A percentile compares a stretch with the other conserved stretches of the same genome.
These are phyloP conservation scores for Aspergillus hiratsukae DNA, from an alignment of 2,329 filamentous ascomycete species.

Conservation along the genomic window DNA sequence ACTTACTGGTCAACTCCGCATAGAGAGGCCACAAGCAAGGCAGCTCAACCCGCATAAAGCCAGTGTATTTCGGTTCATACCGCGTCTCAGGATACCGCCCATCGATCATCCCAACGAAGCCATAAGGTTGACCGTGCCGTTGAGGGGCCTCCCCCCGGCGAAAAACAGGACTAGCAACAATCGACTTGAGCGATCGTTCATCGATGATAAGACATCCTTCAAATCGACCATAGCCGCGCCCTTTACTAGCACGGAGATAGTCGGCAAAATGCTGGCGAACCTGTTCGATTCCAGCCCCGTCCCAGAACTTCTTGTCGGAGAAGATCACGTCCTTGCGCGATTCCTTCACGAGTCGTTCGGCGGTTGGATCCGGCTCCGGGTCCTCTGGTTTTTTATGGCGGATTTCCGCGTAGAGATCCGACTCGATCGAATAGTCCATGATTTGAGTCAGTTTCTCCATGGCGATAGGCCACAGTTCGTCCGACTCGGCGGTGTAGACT, in stretches of 20 bases:
- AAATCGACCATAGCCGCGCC: background rate
- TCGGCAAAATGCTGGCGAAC: background rate
- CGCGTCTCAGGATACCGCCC: slow-evolving; percentile 2
- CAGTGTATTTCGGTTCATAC: background rate
- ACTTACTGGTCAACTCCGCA: background rate
- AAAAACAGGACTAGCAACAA: background rate
- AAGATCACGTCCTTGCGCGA: background rate
- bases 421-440: background rate
- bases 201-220: background rate
- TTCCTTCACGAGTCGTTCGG: background rate
- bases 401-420: background rate
- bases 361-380: background rate
- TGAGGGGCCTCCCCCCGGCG: background rate
- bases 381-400: background rate
- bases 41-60: slow-evolving; percentile 2
- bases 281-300: background rate
- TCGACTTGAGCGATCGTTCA: background rate
- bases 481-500: background rate
- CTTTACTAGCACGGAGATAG: background rate
- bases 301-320: background rate
- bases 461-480: background rate
- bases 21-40: slow-evolving; percentile 1
- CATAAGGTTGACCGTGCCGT: background rate
- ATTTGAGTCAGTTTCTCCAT: background rate
- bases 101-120: slow-evolving; percentile 4